Base-by-base conservation (phyloP, 805 yeast genomes). In the Danielia oregonensis region DNA sequence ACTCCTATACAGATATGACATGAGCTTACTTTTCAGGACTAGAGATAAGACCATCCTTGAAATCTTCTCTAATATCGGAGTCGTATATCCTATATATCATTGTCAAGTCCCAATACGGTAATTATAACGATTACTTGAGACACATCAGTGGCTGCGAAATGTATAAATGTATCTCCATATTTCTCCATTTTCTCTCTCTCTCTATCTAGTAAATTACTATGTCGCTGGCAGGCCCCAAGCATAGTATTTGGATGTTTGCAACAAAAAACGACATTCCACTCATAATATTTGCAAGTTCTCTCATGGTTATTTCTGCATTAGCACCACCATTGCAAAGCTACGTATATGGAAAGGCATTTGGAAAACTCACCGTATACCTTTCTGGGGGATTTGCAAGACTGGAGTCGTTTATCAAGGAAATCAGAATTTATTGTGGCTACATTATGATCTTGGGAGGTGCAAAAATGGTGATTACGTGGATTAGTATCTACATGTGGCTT, bases 261-360 rank as follows among this genome's bases (percentile, higher is more conserved):
- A 6, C 9, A 9, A 19, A 9, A 19, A 19, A 19, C 9, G 22
- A 19, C 22, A 9, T 19, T 19, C 22, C 22, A 9, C 9, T 19
- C 22, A 6, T 19, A 7, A 7, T 19, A 6, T 16, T 33, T 28
- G 27, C 9, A n/a, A 4, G 3, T 5, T 11, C 9, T 17, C 4
- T 9, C n/a, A 28, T 28, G 22, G 30, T 9, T 4, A n/a, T 11
- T n/a, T 12, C 8, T 8, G 30, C 30, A 6, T 14, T 21, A 13
- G 19, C 26, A 12, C 76, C 86, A 0, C 79, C 86, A 0, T 66
- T 73, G 2, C 71, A 76, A 13, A 74, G 94, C 0, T 66, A 85
- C 3, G 48, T 88, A 10, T 74, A 82, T 40, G 93, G 95, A 3
- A 59, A 72, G 35, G 68, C 83, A 0, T 85, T 89, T 15, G 49